phyloP scores from a whole-genome alignment of 306 rosid genomes.

The Acacia acuminata region DNA sequence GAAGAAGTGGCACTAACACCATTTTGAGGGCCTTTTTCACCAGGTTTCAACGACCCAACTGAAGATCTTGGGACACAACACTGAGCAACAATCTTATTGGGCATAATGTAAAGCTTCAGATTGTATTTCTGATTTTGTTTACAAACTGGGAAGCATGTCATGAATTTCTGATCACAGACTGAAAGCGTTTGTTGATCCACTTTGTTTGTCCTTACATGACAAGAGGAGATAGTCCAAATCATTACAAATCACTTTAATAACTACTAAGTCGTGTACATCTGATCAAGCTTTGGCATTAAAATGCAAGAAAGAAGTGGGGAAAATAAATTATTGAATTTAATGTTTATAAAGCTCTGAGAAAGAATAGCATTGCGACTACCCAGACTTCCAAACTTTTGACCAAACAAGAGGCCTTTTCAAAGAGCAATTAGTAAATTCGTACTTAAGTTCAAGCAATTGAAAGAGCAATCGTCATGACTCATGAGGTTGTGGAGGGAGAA shows the following conservation, averaged over 20 bases:
- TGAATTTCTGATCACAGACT: conserved; percentile 38
- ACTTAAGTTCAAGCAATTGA: neutral
- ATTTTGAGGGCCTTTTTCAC: conserved; percentile 24
- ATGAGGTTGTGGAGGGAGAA: neutral
- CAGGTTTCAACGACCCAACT: conserved; percentile 43
- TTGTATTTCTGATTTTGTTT: conserved; percentile 36
- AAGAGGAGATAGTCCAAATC: conserved; percentile 22
- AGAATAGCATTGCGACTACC: conserved; percentile 6
- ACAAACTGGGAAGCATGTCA: conserved; percentile 39
- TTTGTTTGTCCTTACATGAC: conserved; percentile 46
- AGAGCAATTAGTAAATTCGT: neutral
- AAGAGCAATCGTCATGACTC: no score
- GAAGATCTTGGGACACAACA: conserved; percentile 39
- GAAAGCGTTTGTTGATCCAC: conserved; percentile 40
- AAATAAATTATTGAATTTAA: neutral
- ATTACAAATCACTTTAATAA: conserved; percentile 7
- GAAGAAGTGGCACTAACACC: conserved; percentile 42
- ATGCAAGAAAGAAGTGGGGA: neutral
- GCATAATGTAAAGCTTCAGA: conserved; percentile 50
- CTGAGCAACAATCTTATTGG: conserved; percentile 31
- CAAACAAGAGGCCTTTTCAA: neutral
- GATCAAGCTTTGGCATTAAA: conserved; percentile 10
- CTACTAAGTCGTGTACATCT: neutral
- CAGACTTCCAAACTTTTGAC: neutral
- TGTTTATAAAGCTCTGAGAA: neutral